Evolutionary conservation across 495 filamentous ascomycete genomes (phyloP).

Genomic region (Talaromyces stipitatus): DNA sequence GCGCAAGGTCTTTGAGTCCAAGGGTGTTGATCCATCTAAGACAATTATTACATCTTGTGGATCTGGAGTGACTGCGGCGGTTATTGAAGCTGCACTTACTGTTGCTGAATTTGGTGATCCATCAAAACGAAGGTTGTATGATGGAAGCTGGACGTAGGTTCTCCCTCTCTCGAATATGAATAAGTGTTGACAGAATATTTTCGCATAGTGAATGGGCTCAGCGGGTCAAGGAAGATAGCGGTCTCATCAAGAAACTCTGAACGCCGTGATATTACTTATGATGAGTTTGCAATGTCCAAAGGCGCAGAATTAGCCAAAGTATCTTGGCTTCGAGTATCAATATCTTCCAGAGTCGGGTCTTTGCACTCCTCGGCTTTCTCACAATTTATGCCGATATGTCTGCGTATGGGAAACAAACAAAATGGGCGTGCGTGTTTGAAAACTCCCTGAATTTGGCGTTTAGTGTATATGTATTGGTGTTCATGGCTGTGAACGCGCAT

Average conservation of each 20-base stretch:
- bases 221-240: slow-evolving; percentile 50
- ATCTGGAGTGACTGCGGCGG: slow-evolving; percentile 89
- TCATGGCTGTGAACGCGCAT: too few relatives aligned
- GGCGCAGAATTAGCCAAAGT: too few relatives aligned
- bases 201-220: slow-evolving; percentile 66
- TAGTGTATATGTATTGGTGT: too few relatives aligned
- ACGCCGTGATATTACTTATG: not conserved
- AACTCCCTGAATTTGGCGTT: too few relatives aligned
- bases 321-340: too few relatives aligned
- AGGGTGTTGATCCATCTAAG: slow-evolving; percentile 70
- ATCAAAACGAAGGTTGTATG: slow-evolving; percentile 70
- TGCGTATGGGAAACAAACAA: too few relatives aligned
- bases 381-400: too few relatives aligned
- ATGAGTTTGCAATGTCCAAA: too few relatives aligned
- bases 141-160: slow-evolving; percentile 95
- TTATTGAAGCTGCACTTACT: slow-evolving; percentile 79
- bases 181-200: slow-evolving; percentile 8
- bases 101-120: slow-evolving; percentile 67
- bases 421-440: too few relatives aligned
- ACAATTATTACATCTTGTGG: slow-evolving; percentile 87
- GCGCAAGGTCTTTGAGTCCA: slow-evolving; percentile 64
- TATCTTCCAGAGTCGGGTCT: too few relatives aligned
- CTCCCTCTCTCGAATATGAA: not conserved
- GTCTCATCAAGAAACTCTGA: slow-evolving; percentile 48
- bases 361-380: too few relatives aligned